Conservation (phyloP, 2,329 filamentous ascomycete species). For the Dothistroma septosporum region DNA sequence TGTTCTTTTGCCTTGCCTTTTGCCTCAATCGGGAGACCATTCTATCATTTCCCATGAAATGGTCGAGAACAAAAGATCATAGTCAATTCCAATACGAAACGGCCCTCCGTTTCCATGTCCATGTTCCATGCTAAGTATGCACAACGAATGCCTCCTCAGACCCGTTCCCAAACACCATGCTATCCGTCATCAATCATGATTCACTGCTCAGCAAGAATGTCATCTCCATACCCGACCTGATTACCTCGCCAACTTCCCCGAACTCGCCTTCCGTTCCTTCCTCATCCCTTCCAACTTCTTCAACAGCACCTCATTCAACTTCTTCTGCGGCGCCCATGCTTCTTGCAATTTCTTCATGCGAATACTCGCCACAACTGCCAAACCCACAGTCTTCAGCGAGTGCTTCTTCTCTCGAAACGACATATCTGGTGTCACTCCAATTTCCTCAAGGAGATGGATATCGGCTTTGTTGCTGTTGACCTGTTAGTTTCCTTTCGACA, state of each 20-base stretch:
- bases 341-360: constrained; percentile 49
- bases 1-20: too few relatives aligned
- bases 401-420: constrained; percentile 44
- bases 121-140: neutral
- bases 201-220: neutral
- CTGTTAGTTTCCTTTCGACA: too few relatives aligned
- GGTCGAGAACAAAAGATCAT: too few relatives aligned
- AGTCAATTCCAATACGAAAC: too few relatives aligned
- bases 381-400: constrained; percentile 46
- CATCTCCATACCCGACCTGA: neutral
- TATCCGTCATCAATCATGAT: too few relatives aligned
- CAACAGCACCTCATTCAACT: constrained; percentile 45
- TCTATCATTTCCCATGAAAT: too few relatives aligned
- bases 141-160: neutral
- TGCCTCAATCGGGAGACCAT: too few relatives aligned
- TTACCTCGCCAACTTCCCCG: constrained; percentile 5
- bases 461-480: constrained; percentile 79
- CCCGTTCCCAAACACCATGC: too few relatives aligned
- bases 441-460: constrained; percentile 76
- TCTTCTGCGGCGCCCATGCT: constrained; percentile 50
- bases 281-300: constrained; percentile 47
- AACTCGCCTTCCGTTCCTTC: constrained; percentile 20
- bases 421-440: constrained; percentile 62
- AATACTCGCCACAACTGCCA: constrained; percentile 48
- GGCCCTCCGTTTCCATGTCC: too few relatives aligned